A percentile compares a stretch with the other conserved stretches of the same genome.
Conservation (phyloP, 805 yeast species). For the Sugiyamaella mastotermitis region DNA sequence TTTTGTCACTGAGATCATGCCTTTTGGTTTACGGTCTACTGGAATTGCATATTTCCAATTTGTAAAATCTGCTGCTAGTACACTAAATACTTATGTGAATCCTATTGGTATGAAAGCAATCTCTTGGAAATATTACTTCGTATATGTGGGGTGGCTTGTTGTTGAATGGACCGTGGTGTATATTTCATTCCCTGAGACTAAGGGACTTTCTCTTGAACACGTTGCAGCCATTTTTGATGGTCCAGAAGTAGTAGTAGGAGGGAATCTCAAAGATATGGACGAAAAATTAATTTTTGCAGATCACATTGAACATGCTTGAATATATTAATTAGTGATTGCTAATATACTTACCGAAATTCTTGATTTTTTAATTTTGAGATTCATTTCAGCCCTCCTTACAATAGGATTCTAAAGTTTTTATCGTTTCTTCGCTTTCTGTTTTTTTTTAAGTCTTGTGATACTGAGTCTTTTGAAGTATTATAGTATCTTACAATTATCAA, state of each 20-base stretch:
- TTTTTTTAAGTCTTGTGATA: too few species aligned
- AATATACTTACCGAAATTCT: too few species aligned
- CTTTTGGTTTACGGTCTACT: constrained; percentile 33
- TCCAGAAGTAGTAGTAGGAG: constrained; percentile 2
- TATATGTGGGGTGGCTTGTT: constrained; percentile 19
- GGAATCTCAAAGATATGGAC: too few species aligned
- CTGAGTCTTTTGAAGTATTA: too few species aligned
- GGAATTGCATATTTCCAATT: constrained; percentile 30
- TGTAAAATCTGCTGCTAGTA: neutral
- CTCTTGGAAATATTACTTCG: constrained; percentile 41
- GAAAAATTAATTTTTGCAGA: too few species aligned
- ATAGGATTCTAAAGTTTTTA: too few species aligned
- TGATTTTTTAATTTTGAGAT: too few species aligned
- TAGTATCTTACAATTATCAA: too few species aligned
- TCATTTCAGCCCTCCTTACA: too few species aligned
- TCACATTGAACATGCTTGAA: too few species aligned
- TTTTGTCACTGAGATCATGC: constrained; percentile 19
- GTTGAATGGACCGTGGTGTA: constrained; percentile 30
- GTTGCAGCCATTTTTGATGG: constrained; percentile 39
- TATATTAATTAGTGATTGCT: too few species aligned
- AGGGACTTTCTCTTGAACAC: constrained; percentile 40
- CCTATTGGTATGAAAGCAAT: constrained; percentile 38
- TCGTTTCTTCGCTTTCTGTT: too few species aligned
- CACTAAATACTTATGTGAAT: constrained; percentile 31
- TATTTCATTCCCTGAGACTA: constrained; percentile 38